Evolutionary conservation across 2,329 filamentous ascomycete species (phyloP).

Genomic region (Neopestalotiopsis sp.): DNA sequence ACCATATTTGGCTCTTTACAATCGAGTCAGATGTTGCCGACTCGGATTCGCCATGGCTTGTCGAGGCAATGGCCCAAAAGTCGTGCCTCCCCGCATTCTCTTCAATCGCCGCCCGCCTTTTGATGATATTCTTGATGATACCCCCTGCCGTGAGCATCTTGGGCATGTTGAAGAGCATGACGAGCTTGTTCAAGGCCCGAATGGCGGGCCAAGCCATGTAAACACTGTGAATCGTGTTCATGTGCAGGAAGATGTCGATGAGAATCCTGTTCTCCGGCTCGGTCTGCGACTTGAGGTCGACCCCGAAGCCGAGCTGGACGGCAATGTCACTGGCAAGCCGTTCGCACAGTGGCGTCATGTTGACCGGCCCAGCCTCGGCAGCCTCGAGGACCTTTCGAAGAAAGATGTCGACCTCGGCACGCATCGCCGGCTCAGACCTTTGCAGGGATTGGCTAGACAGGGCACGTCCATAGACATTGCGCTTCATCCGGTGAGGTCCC

Average conservation of each 20-base stretch:
- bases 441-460: constrained; percentile 12
- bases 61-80: too few species aligned
- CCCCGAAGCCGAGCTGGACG: constrained; percentile 26
- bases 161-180: background rate
- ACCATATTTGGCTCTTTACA: background rate
- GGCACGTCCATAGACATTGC: constrained; percentile 7
- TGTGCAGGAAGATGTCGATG: background rate
- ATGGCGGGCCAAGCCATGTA: constrained; percentile 3
- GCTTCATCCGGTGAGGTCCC: constrained; percentile 13
- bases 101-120: background rate
- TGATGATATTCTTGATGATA: background rate
- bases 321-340: constrained; percentile 25
- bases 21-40: too few species aligned
- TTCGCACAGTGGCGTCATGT: constrained; percentile 23
- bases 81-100: too few species aligned
- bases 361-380: constrained; percentile 19
- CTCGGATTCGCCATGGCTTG: too few species aligned
- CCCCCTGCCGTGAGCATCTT: background rate
- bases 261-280: constrained; percentile 13
- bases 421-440: constrained; percentile 12
- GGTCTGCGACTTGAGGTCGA: constrained; percentile 24
- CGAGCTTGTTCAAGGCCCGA: background rate
- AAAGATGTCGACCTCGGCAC: constrained; percentile 11
- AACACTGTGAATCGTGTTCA: constrained; percentile 1
- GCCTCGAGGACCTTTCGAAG: constrained; percentile 15